Evolutionary conservation across 345 rosid species (phyloP).

Genomic region (Microcos paniculata): DNA sequence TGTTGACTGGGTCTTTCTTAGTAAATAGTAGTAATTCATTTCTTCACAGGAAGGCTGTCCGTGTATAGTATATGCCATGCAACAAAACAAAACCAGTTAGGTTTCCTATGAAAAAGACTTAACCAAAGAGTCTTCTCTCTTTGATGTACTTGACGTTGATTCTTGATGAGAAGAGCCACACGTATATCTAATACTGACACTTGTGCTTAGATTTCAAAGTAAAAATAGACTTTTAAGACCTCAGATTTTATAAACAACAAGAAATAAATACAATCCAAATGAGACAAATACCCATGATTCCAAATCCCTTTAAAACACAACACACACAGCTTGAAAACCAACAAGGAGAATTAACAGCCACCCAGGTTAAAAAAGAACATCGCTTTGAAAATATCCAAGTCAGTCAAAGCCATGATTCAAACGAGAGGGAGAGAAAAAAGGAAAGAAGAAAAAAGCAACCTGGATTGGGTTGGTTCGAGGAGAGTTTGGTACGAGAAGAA

Average conservation of each 20-base stretch:
- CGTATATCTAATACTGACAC: too few relatives aligned
- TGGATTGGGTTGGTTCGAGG: conserved; percentile 43
- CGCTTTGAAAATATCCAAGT: neutral
- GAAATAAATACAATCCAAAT: neutral
- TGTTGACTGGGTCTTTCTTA: too few relatives aligned
- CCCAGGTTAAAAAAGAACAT: neutral
- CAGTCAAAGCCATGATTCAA: neutral
- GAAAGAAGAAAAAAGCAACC: conserved; percentile 26
- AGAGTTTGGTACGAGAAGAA: conserved; percentile 35
- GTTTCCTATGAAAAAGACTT: neutral
- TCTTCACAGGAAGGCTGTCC: neutral
- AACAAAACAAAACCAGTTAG: neutral
- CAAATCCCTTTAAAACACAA: too few relatives aligned
- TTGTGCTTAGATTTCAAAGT: too few relatives aligned
- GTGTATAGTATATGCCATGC: neutral
- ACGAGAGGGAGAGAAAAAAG: neutral
- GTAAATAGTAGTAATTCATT: too few relatives aligned
- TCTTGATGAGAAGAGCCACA: too few relatives aligned
- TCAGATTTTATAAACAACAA: neutral
- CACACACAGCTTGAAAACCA: neutral
- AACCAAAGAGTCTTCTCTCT: neutral
- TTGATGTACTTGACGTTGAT: too few relatives aligned
- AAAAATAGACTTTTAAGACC: too few relatives aligned
- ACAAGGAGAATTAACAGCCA: neutral
- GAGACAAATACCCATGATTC: neutral